Percentiles rank a stretch among this genome's conserved stretches.
phyloP scores from a whole-genome alignment of 257 asterid genomes.

The Solanum neorickii region DNA sequence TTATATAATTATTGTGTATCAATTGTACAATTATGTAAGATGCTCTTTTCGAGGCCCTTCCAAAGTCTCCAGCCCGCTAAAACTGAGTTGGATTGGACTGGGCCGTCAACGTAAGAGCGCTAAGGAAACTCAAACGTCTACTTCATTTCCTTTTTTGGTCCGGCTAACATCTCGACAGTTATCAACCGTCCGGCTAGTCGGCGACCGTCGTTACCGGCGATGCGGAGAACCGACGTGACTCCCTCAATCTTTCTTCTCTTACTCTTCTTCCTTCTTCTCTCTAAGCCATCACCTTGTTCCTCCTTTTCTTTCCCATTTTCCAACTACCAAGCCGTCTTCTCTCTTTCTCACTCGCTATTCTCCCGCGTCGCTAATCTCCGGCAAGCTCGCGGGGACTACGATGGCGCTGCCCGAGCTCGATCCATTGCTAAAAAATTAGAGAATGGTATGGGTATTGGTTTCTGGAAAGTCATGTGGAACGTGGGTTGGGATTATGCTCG shows the following conservation, averaged over 20 bases:
- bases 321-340: constrained; percentile 37
- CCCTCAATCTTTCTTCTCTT: constrained; percentile 13
- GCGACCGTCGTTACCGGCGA: neutral
- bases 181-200: neutral
- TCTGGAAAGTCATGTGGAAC: constrained; percentile 40
- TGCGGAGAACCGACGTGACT: constrained; percentile 7
- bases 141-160: neutral
- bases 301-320: constrained; percentile 26
- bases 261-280: constrained; percentile 22
- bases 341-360: constrained; percentile 66
- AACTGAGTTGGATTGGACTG: neutral
- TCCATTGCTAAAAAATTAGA: constrained; percentile 34
- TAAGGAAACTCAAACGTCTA: neutral
- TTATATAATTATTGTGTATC: too few relatives aligned
- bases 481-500: constrained; percentile 52
- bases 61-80: neutral
- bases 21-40: too few relatives aligned
- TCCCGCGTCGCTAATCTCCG: constrained; percentile 70
- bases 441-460: constrained; percentile 41
- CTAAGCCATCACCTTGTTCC: constrained; percentile 3
- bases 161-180: neutral
- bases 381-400: constrained; percentile 56
- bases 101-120: neutral
- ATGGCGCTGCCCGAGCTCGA: constrained; percentile 52
- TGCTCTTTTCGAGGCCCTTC: neutral